phyloP scores from a whole-genome alignment of 23 red algal genomes.

The Agarophyton chilense region DNA sequence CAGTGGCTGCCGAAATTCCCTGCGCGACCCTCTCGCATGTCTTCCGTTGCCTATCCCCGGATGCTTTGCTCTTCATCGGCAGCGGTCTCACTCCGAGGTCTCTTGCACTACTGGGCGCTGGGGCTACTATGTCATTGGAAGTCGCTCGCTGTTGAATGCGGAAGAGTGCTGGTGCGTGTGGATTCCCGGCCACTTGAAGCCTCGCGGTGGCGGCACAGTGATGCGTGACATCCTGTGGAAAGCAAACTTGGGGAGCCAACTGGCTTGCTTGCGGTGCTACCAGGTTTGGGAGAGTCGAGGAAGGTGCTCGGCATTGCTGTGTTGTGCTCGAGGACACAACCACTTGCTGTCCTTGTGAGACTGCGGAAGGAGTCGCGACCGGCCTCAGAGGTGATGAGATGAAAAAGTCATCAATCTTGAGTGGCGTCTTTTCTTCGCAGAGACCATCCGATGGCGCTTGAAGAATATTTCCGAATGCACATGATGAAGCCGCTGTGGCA shows the following conservation, averaged over 20 bases:
- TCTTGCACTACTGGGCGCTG: neutral
- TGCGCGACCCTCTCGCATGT: neutral
- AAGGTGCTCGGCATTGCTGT: neutral
- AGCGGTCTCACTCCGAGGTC: neutral
- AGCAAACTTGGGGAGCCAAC: neutral
- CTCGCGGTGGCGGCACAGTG: neutral
- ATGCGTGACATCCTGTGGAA: neutral
- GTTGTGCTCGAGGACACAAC: neutral
- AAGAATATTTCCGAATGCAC: neutral
- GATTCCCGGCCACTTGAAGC: neutral
- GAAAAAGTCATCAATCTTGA: neutral
- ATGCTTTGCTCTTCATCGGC: conserved; percentile 15
- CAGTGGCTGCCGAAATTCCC: neutral
- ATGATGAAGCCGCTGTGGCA: neutral
- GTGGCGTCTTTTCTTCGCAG: neutral
- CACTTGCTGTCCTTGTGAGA: neutral
- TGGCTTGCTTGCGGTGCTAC: neutral
- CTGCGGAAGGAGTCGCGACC: neutral
- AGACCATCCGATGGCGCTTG: neutral
- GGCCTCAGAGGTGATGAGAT: neutral
- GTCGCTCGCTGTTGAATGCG: neutral
- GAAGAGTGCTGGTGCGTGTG: neutral
- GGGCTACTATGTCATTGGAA: neutral
- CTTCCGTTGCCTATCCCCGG: neutral
- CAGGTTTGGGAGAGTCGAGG: neutral